Conservation (phyloP, 495 filamentous ascomycete genomes). For the Daldinia grandis region DNA sequence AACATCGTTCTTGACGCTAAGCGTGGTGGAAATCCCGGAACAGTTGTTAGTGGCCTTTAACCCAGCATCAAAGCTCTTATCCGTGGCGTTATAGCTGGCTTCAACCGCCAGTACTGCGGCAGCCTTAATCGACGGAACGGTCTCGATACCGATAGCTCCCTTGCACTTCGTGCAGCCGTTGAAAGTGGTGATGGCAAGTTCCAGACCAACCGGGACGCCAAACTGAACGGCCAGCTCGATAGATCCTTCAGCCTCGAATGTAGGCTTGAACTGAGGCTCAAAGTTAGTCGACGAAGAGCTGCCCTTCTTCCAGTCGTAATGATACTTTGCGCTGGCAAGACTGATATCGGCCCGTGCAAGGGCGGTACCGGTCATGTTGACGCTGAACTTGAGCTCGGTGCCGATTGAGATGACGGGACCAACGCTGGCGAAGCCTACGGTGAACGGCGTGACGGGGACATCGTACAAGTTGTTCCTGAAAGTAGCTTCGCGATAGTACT, state of each 20-base stretch:
- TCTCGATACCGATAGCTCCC: slow-evolving; percentile 21
- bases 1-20: slow-evolving; percentile 23
- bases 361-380: slow-evolving; percentile 24
- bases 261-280: slow-evolving; percentile 15
- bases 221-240: slow-evolving; percentile 6
- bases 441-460: slow-evolving; percentile 26
- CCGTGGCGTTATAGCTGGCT: slow-evolving; percentile 18
- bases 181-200: slow-evolving; percentile 11
- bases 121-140: slow-evolving; percentile 26
- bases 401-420: slow-evolving; percentile 21
- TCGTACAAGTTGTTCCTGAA: slow-evolving; percentile 20
- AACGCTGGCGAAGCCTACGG: slow-evolving; percentile 14
- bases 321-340: slow-evolving; percentile 13
- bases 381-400: slow-evolving; percentile 19
- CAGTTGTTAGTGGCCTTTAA: slow-evolving; percentile 25
- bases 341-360: slow-evolving; percentile 19
- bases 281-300: slow-evolving; percentile 7
- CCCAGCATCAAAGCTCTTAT: slow-evolving; percentile 9
- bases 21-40: slow-evolving; percentile 29
- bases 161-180: slow-evolving; percentile 20
- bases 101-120: slow-evolving; percentile 24
- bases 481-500: slow-evolving; percentile 11
- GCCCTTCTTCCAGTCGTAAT: slow-evolving; percentile 21
- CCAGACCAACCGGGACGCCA: slow-evolving; percentile 13
- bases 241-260: slow-evolving; percentile 15